Conservation (phyloP, 1,284 basidiomycete species). For the Naganishia sp. region DNA sequence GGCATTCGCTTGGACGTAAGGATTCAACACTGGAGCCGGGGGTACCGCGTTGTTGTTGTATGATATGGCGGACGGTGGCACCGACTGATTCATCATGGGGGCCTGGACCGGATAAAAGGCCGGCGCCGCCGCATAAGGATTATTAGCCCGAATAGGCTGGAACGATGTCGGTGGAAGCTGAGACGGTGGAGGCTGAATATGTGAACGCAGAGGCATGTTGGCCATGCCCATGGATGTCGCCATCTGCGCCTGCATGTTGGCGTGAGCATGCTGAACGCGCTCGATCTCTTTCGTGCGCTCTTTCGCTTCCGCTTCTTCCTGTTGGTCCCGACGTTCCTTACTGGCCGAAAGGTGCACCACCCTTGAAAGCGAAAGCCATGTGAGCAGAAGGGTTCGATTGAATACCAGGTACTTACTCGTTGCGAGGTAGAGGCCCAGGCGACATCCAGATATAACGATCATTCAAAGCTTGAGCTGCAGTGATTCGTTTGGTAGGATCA, state of each 20-base stretch:
- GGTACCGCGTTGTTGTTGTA: conserved; percentile 4
- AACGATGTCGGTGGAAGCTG: conserved; percentile 11
- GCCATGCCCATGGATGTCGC: conserved; percentile 6
- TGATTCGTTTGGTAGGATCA: conserved; percentile 58
- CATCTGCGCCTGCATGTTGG: conserved; percentile 23
- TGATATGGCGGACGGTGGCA: conserved; percentile 5
- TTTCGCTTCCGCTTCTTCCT: conserved; percentile 28
- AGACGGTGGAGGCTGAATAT: neutral
- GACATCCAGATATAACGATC: conserved; percentile 70
- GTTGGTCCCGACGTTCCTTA: conserved; percentile 33
- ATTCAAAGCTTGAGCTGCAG: conserved; percentile 57
- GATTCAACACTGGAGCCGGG: conserved; percentile 1
- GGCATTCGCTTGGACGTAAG: conserved; percentile 1
- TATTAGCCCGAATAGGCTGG: conserved; percentile 5
- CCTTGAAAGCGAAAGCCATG: neutral
- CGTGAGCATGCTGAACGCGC: conserved; percentile 21
- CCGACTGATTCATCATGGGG: neutral
- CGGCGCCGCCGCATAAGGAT: conserved; percentile 12
- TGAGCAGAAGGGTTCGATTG: neutral
- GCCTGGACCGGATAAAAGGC: conserved; percentile 6
- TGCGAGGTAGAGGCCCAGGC: conserved; percentile 78
- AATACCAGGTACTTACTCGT: conserved; percentile 61
- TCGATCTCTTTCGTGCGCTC: conserved; percentile 19
- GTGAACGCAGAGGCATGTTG: neutral
- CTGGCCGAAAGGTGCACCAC: conserved; percentile 21